Evolutionary conservation across 2,329 filamentous ascomycete genomes (phyloP).

Genomic region (Ploettnerulaceae sp.): DNA sequence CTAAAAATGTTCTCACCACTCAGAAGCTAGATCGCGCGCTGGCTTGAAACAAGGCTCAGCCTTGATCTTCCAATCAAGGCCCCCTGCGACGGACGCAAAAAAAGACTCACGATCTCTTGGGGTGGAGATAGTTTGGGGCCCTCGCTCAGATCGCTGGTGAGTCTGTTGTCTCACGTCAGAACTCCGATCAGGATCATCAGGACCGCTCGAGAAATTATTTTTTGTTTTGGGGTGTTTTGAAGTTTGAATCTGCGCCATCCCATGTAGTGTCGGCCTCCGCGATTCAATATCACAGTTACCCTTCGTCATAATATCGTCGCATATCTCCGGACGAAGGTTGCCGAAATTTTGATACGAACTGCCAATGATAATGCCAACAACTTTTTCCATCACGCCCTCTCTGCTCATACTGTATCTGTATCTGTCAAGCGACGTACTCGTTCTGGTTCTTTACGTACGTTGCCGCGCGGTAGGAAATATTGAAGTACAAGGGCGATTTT

Average conservation of each 20-base stretch:
- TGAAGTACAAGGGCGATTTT: conserved; percentile 13
- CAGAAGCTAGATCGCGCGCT: too few relatives aligned
- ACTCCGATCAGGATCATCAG: conserved; percentile 9
- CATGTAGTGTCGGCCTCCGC: neutral
- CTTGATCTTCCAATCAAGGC: conserved; percentile 6
- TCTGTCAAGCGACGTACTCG: conserved; percentile 4
- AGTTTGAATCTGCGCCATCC: conserved; percentile 6
- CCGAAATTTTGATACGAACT: conserved; percentile 10
- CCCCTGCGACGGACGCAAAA: neutral
- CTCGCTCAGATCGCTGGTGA: conserved; percentile 13
- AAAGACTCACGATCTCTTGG: conserved; percentile 13
- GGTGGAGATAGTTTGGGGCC: conserved; percentile 8
- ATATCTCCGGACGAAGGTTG: conserved; percentile 5
- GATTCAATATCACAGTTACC: neutral
- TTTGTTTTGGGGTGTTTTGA: neutral
- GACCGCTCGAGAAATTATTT: conserved; percentile 11
- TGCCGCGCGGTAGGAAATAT: conserved; percentile 28
- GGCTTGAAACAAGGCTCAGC: conserved; percentile 21
- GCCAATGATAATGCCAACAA: conserved; percentile 11
- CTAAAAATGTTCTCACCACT: conserved; percentile 5
- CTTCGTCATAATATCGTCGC: neutral
- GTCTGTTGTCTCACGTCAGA: conserved; percentile 2
- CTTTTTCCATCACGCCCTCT: conserved; percentile 1
- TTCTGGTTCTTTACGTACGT: conserved; percentile 17
- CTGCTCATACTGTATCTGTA: neutral